Percentiles rank a stretch among this genome's conserved stretches.
phyloP scores from a whole-genome alignment of 805 yeast genomes.

The Naumovozyma baii region DNA sequence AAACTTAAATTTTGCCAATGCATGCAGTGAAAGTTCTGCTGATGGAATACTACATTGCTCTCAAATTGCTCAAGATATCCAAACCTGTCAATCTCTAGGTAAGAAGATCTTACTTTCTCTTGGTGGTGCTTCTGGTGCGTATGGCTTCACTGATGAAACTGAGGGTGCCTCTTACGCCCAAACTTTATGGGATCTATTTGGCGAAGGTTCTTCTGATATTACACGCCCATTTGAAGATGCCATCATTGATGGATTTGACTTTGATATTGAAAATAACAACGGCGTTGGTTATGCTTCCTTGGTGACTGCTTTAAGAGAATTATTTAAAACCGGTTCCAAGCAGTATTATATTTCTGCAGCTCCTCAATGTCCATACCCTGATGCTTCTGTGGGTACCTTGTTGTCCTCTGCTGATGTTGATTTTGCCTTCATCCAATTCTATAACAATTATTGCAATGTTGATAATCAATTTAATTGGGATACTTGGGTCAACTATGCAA shows the following conservation, averaged over 20 bases:
- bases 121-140: constrained; percentile 67
- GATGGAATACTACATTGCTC: constrained; percentile 39
- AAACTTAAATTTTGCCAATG: constrained; percentile 49
- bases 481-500: constrained; percentile 62
- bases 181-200: constrained; percentile 54
- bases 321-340: constrained; percentile 46
- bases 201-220: constrained; percentile 44
- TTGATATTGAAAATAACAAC: constrained; percentile 67
- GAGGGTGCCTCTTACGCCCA: constrained; percentile 60
- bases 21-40: constrained; percentile 34
- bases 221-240: constrained; percentile 66
- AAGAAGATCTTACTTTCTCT: constrained; percentile 68
- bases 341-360: constrained; percentile 74
- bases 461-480: constrained; percentile 53
- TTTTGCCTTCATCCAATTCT: constrained; percentile 79
- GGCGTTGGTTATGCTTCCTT: constrained; percentile 59
- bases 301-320: constrained; percentile 43
- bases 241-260: constrained; percentile 83
- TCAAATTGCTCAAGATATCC: constrained; percentile 57
- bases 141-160: constrained; percentile 75
- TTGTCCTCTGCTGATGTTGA: constrained; percentile 56
- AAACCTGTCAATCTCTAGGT: constrained; percentile 68
- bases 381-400: constrained; percentile 52
- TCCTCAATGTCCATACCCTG: constrained; percentile 88
- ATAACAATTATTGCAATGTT: constrained; percentile 71